Evolutionary conservation across 768 basidiomycete genomes (phyloP), one percentile per base, ranked within the genome.

Genomic region (Mycena haematopus): DNA sequence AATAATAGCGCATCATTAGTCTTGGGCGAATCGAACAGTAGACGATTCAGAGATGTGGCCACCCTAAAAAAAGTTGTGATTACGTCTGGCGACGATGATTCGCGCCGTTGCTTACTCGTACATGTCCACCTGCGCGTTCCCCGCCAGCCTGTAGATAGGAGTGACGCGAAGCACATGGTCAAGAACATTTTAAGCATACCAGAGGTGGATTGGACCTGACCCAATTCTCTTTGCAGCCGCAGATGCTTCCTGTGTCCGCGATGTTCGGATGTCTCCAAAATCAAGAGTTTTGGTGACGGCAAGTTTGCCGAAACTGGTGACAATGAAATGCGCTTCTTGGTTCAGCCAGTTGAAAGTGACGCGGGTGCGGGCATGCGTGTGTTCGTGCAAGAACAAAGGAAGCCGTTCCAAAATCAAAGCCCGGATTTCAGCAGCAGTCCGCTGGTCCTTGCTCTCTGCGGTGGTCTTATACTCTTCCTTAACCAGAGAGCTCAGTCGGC

Each of bases 371-470:
- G 88, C 78, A 71, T 91, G 89, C 0, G 84, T 86, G 58, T 95
- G 91, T 69, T 98, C 96, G 55, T 96, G 90, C 6, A 99, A 80
- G 78, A 99, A 98, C 31, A 99, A 78, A 0, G 96, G 93, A 21
- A 97, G 77, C 33, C 96, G 80, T 75, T 98, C 92, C 27, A 96
- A 76, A 14, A 95, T 86, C 38, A 93, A 79, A 2, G 79, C 68
- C 3, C 86, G 85, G 11, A 81, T 82, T 11, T 89, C 85, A 1
- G 70, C 66, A 2, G 87, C 83, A 25, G 75, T 73, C 64, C 79
- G 82, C 0, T 82, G 78, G 42, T 79, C 74, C 42, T 72, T 75
- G 21, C 87, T 72, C 71, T 91, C 88, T 14, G 73, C 73, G 4
- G 82, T 77, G 0, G 86, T 80, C 54, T 85, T 83, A 69, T 93